Percentiles rank a stretch among this genome's conserved stretches.
These are phyloP conservation scores for Fonsecaea multimorphosa DNA, from an alignment of 2,329 filamentous ascomycete genomes.

Conservation along the genomic window DNA sequence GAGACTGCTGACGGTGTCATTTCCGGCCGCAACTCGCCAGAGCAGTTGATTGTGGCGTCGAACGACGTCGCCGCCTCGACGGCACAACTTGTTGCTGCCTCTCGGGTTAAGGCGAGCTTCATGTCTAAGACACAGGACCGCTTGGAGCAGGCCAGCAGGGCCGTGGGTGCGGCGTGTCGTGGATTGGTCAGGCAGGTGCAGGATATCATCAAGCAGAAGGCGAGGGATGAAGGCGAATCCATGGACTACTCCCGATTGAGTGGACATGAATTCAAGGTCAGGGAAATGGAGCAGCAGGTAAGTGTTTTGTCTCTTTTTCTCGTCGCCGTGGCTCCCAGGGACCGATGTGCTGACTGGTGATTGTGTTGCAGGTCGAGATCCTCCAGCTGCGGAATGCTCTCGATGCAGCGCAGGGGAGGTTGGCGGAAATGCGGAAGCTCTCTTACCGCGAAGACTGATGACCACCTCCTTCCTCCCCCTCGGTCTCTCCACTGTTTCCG, in stretches of 20 bases:
- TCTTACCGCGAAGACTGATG: slow-evolving; percentile 78
- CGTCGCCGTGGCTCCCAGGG: slow-evolving; percentile 13
- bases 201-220: slow-evolving; percentile 86
- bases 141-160: slow-evolving; percentile 88
- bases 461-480: too few species aligned
- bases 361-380: slow-evolving; percentile 80
- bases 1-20: slow-evolving; percentile 97
- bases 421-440: slow-evolving; percentile 98
- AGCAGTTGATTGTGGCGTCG: slow-evolving; percentile 96
- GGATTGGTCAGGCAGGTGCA: slow-evolving; percentile 91
- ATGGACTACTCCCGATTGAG: slow-evolving; percentile 89
- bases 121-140: slow-evolving; percentile 96
- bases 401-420: slow-evolving; percentile 74
- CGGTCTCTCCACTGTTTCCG: too few species aligned
- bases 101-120: slow-evolving; percentile 94
- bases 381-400: slow-evolving; percentile 91
- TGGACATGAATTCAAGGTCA: slow-evolving; percentile 95
- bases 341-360: slow-evolving; percentile 29
- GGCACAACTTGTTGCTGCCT: slow-evolving; percentile 93
- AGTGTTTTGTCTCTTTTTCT: slow-evolving; percentile 44
- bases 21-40: slow-evolving; percentile 86
- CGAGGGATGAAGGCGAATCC: slow-evolving; percentile 75
- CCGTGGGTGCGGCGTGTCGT: slow-evolving; percentile 87
- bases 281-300: slow-evolving; percentile 99
- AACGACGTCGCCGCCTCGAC: slow-evolving; percentile 97